phyloP scores from a whole-genome alignment of 2,329 filamentous ascomycete species.

The Trichoderma sp. region DNA sequence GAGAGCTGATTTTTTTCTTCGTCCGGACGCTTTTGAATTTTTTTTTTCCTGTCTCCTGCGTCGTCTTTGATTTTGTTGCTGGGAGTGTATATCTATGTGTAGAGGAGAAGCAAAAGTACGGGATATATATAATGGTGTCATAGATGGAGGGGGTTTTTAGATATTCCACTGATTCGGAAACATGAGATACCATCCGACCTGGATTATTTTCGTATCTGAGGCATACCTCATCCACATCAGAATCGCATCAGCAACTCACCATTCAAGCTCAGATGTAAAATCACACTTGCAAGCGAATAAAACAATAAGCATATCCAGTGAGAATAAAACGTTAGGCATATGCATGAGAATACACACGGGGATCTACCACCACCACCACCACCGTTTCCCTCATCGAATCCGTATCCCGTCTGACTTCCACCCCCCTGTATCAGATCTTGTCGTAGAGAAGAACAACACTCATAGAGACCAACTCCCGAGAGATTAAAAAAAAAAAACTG shows the following conservation, averaged over 20 bases:
- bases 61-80: not conserved
- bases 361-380: not conserved
- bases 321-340: conserved; percentile 28
- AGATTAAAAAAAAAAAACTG: no score
- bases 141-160: not conserved
- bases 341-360: conserved; percentile 27
- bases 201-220: no score
- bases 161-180: not conserved
- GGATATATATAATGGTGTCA: conserved; percentile 9
- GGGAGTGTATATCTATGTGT: not conserved
- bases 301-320: conserved; percentile 12
- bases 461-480: no score
- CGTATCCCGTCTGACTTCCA: no score
- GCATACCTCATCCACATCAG: not conserved
- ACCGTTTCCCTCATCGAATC: not conserved
- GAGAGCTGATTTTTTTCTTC: not conserved
- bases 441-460: not conserved
- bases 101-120: not conserved
- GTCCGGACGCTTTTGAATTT: not conserved
- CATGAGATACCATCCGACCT: no score
- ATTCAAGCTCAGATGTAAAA: not conserved
- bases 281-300: not conserved
- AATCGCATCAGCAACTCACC: not conserved
- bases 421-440: not conserved
- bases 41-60: not conserved